These are phyloP conservation scores for Geranium rotundifolium DNA, from an alignment of 345 rosid species.

Conservation along the genomic window DNA sequence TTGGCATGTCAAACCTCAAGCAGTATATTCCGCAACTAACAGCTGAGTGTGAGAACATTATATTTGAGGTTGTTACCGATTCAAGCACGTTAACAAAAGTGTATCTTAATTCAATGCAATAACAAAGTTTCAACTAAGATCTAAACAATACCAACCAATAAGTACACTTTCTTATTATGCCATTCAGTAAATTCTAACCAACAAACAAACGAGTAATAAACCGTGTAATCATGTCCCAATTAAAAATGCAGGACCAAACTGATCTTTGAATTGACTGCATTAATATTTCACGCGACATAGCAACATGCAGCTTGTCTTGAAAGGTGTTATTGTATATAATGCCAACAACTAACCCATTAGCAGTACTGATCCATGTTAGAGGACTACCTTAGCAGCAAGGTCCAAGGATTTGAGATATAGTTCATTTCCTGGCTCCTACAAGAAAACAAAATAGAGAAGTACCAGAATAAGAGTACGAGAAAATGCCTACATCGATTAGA, in stretches of 20 bases:
- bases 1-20: background rate
- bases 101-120: too few species aligned
- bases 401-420: slow-evolving; percentile 62
- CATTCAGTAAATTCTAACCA: background rate
- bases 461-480: background rate
- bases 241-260: background rate
- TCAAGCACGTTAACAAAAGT: too few species aligned
- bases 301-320: background rate
- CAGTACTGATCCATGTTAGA: background rate
- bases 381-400: slow-evolving; percentile 55
- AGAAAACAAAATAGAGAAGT: background rate
- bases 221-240: background rate
- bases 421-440: slow-evolving; percentile 71
- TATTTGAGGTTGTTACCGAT: background rate
- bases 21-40: too few species aligned
- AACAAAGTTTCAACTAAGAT: too few species aligned
- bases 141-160: background rate
- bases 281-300: background rate
- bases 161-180: background rate
- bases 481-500: background rate
- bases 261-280: background rate
- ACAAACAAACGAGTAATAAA: background rate
- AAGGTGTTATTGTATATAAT: background rate
- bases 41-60: background rate
- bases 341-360: background rate